Conservation (phyloP, 768 basidiomycete species). For the Flagelloscypha sp. region DNA sequence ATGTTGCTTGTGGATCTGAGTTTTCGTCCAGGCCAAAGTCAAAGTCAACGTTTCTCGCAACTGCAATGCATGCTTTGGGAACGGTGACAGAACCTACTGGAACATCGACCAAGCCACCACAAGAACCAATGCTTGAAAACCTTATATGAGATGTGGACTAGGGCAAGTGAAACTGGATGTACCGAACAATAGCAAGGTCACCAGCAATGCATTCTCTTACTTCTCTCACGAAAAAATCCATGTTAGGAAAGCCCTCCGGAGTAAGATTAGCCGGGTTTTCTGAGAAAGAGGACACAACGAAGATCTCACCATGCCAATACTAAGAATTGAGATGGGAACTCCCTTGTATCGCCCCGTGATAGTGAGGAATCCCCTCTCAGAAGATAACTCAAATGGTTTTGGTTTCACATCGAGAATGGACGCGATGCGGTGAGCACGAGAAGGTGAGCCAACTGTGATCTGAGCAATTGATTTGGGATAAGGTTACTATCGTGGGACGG, state of each 20-base stretch:
- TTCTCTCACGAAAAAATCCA: conserved; percentile 82
- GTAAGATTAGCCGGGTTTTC: too few species aligned
- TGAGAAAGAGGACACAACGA: too few species aligned
- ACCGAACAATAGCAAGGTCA: conserved; percentile 47
- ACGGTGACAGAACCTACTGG: conserved; percentile 73
- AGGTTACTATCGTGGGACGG: conserved; percentile 3
- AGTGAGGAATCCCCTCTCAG: conserved; percentile 71
- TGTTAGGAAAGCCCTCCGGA: conserved; percentile 71
- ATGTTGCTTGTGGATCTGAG: conserved; percentile 11
- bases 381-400: conserved; percentile 51
- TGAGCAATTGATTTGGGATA: conserved; percentile 23
- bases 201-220: conserved; percentile 65
- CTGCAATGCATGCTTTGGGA: conserved; percentile 57
- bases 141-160: conserved; percentile 6
- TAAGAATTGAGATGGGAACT: conserved; percentile 60
- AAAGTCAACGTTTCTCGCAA: conserved; percentile 71
- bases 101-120: conserved; percentile 60
- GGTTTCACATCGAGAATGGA: conserved; percentile 50
- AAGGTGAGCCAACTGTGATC: conserved; percentile 70
- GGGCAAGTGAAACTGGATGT: conserved; percentile 3
- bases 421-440: conserved; percentile 57
- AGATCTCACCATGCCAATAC: conserved; percentile 88
- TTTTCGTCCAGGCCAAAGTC: conserved; percentile 47
- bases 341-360: conserved; percentile 60
- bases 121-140: conserved; percentile 63